Evolutionary conservation across 345 rosid genomes (phyloP).

Genomic region (Raphanus raphanistrum): DNA sequence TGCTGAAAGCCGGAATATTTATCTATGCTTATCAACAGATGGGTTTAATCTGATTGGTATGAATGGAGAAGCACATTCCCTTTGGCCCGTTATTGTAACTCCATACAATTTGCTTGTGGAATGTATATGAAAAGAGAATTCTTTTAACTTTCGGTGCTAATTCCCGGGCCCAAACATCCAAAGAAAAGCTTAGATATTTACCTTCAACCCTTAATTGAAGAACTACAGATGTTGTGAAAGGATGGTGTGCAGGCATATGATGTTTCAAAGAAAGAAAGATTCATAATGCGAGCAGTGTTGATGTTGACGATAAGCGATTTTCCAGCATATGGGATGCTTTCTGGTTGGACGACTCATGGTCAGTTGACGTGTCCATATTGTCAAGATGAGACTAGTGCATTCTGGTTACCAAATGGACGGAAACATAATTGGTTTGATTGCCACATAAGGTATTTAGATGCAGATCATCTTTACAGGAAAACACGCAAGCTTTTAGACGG

Average conservation of each 20-base stretch:
- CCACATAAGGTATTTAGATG: not conserved
- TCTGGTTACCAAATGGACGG: not conserved
- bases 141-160: not conserved
- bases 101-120: not conserved
- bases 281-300: not conserved
- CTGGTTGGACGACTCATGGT: not conserved
- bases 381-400: not conserved
- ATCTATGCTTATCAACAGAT: not conserved
- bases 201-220: not conserved
- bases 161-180: not conserved
- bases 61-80: not conserved
- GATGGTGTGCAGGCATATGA: not conserved
- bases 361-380: not conserved
- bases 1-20: not conserved
- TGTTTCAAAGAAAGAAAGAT: not conserved
- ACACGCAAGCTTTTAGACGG: not conserved
- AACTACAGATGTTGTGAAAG: not conserved
- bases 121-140: not conserved
- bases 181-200: not conserved
- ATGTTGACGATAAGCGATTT: not conserved
- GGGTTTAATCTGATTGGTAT: not conserved
- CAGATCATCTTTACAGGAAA: not conserved
- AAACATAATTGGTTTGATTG: not conserved
- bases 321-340: not conserved
- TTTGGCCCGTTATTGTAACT: not conserved